Evolutionary conservation across 768 basidiomycete genomes (phyloP).

Genomic region (Stropharia rugosoannulata): DNA sequence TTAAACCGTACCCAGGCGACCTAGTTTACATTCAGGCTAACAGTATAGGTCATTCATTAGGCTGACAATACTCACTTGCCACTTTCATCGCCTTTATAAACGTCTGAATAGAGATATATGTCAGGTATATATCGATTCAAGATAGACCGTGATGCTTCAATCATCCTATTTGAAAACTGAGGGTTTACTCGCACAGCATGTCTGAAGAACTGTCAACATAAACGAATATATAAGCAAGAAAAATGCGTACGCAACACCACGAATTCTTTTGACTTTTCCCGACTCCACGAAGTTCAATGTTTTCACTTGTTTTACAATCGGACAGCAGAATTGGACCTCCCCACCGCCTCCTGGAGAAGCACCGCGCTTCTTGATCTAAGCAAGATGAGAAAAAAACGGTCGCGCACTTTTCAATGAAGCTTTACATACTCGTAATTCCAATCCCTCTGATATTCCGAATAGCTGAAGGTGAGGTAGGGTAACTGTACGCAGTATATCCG

Average conservation of each 20-base stretch:
- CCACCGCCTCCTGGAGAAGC: constrained; percentile 90
- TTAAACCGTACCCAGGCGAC: constrained; percentile 95
- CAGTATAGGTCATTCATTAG: not conserved
- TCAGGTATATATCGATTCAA: constrained; percentile 97
- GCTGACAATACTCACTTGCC: constrained; percentile 70
- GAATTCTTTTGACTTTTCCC: constrained; percentile 91
- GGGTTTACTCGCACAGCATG: constrained; percentile 97
- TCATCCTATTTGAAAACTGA: constrained; percentile 97
- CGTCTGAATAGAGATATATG: constrained; percentile 97
- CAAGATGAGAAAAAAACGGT: constrained; percentile 1
- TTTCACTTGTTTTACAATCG: constrained; percentile 87
- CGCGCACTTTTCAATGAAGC: not conserved
- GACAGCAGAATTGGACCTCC: constrained; percentile 91
- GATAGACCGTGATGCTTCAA: constrained; percentile 89
- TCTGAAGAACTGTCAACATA: constrained; percentile 36
- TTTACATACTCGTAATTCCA: constrained; percentile 75
- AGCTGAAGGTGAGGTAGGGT: constrained; percentile 88
- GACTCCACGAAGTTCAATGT: constrained; percentile 90
- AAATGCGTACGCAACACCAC: constrained; percentile 85
- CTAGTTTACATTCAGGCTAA: constrained; percentile 36
- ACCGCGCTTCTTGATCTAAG: constrained; percentile 94
- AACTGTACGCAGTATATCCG: constrained; percentile 85
- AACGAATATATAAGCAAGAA: not conserved
- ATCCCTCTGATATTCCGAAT: constrained; percentile 86
- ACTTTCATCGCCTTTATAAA: constrained; percentile 96